Evolutionary conservation across 2,329 filamentous ascomycete species (phyloP), one percentile per base, ranked within the genome.

Genomic region (Madurella mycetomatis): DNA sequence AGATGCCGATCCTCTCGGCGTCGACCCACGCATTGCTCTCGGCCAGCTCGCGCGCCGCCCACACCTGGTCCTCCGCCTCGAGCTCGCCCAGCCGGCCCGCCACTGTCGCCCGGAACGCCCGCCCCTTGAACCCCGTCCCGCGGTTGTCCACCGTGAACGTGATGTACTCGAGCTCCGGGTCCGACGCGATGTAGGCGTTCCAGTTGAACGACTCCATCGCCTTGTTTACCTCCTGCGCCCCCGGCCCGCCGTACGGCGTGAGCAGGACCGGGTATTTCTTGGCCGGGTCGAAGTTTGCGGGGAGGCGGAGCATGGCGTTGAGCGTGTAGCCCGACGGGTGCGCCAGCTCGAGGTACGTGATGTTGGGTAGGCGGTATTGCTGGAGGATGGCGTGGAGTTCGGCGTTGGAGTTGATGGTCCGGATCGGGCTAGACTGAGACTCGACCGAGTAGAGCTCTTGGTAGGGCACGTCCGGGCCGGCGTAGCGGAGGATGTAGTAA

Each of bases 111-210:
- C 84, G 80, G 72, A 85, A 88, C 1, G 72, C 74, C 15, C 85
- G 82, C 4, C 85, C 85, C 59, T 83, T 81, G 69, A 72, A 80
- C 0, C 81, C 84, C 0, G 85, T 87, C 41, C 85, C 85, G 2
- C 85, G 82, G 66, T 84, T 84, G 67, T 88, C 85, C 7, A 88
- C 80, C 0, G 80, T 85, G 68, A 84, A 81, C n/a, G 80, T 80
- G 48, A 87, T 79, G 69, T 82, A 88, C 64, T 86, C 76, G 0
- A 88, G 78, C 57, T 87, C 84, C 0, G 83, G 82, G 60, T 88
- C 84, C 0, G 83, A 86, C 0, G 82, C 73, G 44, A 88, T 78
- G 69, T 87, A 88, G 0, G 80, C 74, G 47, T 78, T 77, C 80
- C 81, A 88, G 60, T 75, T 74, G 25, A 83, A 72, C 0, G 75